phyloP scores from a whole-genome alignment of 2,329 filamentous ascomycete genomes.

The Diaporthe australafricana region DNA sequence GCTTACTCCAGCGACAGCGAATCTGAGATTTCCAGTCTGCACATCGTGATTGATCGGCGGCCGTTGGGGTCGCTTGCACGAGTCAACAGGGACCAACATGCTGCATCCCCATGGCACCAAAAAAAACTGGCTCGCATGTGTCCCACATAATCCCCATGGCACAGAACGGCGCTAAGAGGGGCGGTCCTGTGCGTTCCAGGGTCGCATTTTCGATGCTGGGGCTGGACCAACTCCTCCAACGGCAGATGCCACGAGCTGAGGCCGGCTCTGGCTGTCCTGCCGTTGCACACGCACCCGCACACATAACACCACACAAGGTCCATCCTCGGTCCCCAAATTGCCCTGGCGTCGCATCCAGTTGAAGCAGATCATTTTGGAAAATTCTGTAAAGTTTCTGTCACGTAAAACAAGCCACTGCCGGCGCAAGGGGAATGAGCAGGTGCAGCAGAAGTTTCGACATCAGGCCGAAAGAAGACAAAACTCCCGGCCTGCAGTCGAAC shows the following conservation, averaged over 20 bases:
- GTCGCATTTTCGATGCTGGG: neutral
- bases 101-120: constrained; percentile 13
- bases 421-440: neutral
- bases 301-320: neutral
- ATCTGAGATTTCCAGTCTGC: constrained; percentile 11
- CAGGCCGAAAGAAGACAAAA: constrained; percentile 23
- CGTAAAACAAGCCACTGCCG: neutral
- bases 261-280: neutral
- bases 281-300: neutral
- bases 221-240: constrained; percentile 3
- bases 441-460: neutral
- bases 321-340: neutral
- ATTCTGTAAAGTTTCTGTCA: constrained; percentile 26
- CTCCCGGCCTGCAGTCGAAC: neutral
- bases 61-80: neutral
- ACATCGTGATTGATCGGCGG: constrained; percentile 1
- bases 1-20: neutral
- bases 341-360: neutral
- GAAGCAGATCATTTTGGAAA: neutral
- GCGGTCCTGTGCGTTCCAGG: neutral
- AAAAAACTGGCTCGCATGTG: constrained; percentile 11
- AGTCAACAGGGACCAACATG: constrained; percentile 9
- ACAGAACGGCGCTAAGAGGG: constrained; percentile 21
- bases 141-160: constrained; percentile 32
- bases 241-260: constrained; percentile 13